These are phyloP conservation scores for Ascobolus immersus DNA, from an alignment of 495 filamentous ascomycete genomes.

Conservation along the genomic window DNA sequence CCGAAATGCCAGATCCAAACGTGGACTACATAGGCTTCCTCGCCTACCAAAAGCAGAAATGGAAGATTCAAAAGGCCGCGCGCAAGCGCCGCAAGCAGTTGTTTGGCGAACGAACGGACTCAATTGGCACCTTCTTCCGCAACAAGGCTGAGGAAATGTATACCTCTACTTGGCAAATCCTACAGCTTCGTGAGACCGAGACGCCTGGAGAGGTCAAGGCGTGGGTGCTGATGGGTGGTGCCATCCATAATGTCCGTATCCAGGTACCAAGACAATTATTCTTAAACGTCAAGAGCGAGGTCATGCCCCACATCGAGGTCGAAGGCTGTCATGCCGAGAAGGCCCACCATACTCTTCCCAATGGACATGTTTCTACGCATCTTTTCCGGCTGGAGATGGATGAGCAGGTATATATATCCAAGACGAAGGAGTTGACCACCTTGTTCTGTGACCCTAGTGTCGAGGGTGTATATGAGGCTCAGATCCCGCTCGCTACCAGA, in stretches of 20 bases:
- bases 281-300: conserved; percentile 65
- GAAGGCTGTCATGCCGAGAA: conserved; percentile 72
- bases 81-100: conserved; percentile 66
- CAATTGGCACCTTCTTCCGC: conserved; percentile 64
- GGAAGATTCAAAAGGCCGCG: conserved; percentile 92
- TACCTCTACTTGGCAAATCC: conserved; percentile 76
- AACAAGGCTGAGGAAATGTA: conserved; percentile 76
- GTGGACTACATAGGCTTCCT: conserved; percentile 79
- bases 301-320: conserved; percentile 73
- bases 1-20: conserved; percentile 59
- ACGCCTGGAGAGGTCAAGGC: conserved; percentile 65
- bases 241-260: conserved; percentile 66
- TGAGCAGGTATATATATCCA: conserved; percentile 63
- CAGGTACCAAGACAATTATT: conserved; percentile 75
- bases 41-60: conserved; percentile 93
- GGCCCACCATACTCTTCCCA: conserved; percentile 72
- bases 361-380: conserved; percentile 80
- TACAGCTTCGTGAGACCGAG: conserved; percentile 60
- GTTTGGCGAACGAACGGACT: conserved; percentile 61
- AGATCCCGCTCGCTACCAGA: conserved; percentile 58
- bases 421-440: conserved; percentile 51
- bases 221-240: conserved; percentile 78
- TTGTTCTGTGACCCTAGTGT: conserved; percentile 82
- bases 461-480: conserved; percentile 88
- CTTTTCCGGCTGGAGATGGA: conserved; percentile 79